phyloP scores from a whole-genome alignment of 202 grass and related monocot genomes.

The Schoenoplectus tabernaemontani region DNA sequence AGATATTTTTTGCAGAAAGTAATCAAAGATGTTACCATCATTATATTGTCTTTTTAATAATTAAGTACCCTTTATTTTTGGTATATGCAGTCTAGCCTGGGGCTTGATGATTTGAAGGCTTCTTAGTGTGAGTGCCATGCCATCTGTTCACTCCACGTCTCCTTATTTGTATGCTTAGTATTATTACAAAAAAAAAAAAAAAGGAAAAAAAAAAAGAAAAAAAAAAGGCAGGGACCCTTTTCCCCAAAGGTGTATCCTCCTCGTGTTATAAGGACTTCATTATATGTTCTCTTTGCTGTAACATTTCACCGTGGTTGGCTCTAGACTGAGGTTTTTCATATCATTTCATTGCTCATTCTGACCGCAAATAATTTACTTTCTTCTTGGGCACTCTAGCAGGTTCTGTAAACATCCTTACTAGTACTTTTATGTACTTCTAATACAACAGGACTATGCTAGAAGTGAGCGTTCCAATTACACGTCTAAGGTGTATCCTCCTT shows the following conservation, averaged over 20 bases:
- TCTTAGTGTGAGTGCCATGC: conserved; percentile 35
- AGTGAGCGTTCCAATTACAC: no score
- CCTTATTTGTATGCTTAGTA: neutral
- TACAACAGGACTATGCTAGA: neutral
- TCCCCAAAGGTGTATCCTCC: neutral
- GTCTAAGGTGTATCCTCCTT: no score
- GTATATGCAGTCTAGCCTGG: conserved; percentile 65
- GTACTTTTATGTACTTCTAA: neutral
- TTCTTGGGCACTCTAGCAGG: neutral
- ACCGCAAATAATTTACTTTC: neutral
- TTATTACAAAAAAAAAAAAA: neutral
- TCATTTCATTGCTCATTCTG: neutral
- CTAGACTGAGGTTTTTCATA: neutral
- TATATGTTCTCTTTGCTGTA: neutral
- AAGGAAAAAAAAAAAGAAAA: neutral
- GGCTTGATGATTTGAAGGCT: conserved; percentile 83
- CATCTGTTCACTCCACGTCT: neutral
- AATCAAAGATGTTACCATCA: neutral
- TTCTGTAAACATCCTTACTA: neutral
- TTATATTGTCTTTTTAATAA: neutral
- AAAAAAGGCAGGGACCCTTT: neutral
- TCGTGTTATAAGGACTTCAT: neutral
- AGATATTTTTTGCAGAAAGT: neutral
- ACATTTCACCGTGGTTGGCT: neutral
- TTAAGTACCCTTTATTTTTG: neutral